Evolutionary conservation across 2,329 filamentous ascomycete species (phyloP).

Genomic region (Paraconiothyrium brasiliense): DNA sequence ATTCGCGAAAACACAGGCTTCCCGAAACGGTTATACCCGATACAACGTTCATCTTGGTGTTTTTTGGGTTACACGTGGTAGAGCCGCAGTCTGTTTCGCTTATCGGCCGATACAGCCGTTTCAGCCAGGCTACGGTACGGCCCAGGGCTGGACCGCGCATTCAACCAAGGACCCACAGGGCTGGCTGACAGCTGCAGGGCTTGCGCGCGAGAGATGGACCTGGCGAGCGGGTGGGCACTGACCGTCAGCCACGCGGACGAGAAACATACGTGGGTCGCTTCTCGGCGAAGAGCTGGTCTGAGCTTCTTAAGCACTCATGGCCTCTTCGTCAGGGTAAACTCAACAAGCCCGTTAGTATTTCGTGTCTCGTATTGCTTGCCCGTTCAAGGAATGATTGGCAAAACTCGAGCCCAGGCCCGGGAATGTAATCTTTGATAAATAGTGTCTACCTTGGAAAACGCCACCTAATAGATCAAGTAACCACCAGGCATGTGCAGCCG

Average conservation of each 20-base stretch:
- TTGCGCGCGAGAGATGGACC: background rate
- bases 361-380: too few relatives aligned
- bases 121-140: background rate
- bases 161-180: background rate
- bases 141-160: background rate
- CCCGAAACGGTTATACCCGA: conserved; percentile 1
- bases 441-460: too few relatives aligned
- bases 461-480: too few relatives aligned
- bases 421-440: too few relatives aligned
- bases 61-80: background rate
- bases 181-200: background rate
- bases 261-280: background rate
- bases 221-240: background rate
- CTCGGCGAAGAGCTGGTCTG: too few relatives aligned
- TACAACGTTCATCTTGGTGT: background rate
- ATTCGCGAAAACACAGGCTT: background rate
- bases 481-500: background rate
- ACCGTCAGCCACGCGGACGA: background rate
- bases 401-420: too few relatives aligned
- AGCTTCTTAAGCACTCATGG: too few relatives aligned
- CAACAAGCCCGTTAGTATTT: too few relatives aligned
- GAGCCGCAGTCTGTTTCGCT: background rate
- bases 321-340: too few relatives aligned
- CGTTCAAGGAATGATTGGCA: too few relatives aligned
- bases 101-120: background rate